These are phyloP conservation scores for Simplicillium sp. DNA, from an alignment of 2,329 filamentous ascomycete genomes.

Conservation along the genomic window DNA sequence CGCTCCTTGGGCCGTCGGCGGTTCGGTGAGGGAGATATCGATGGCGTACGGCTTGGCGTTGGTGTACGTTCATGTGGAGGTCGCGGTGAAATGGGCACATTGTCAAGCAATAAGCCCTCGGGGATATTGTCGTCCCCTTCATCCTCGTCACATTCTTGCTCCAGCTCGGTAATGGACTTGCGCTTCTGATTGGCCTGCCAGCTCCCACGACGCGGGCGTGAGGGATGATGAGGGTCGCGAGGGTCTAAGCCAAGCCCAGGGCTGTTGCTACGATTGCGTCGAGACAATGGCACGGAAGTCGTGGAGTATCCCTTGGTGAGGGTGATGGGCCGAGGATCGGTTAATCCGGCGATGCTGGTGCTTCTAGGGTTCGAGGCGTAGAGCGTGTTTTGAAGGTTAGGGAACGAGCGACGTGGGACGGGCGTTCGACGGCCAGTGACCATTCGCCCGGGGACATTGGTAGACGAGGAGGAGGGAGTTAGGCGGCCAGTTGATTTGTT, in stretches of 20 bases:
- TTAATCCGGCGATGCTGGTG: conserved; percentile 31
- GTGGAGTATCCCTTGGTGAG: conserved; percentile 18
- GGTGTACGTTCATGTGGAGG: conserved; percentile 45
- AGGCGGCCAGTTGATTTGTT: conserved; percentile 30
- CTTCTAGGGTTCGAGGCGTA: conserved; percentile 40
- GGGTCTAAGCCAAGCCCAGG: conserved; percentile 36
- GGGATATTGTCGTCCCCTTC: conserved; percentile 71
- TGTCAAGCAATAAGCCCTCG: conserved; percentile 70
- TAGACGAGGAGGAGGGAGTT: conserved; percentile 7
- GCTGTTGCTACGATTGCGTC: conserved; percentile 41
- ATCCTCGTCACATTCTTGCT: conserved; percentile 68
- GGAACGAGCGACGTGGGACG: conserved; percentile 31
- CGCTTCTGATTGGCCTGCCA: conserved; percentile 57
- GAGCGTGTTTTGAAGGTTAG: conserved; percentile 35
- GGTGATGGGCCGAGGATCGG: conserved; percentile 22
- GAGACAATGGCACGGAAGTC: conserved; percentile 26
- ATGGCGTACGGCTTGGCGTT: conserved; percentile 41
- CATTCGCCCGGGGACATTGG: conserved; percentile 17
- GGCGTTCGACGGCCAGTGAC: conserved; percentile 19
- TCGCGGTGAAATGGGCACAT: conserved; percentile 72
- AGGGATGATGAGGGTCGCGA: conserved; percentile 27
- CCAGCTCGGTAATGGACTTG: conserved; percentile 61
- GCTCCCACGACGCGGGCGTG: conserved; percentile 48
- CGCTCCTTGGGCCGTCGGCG: conserved; percentile 36
- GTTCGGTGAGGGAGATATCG: conserved; percentile 44